Percentiles rank a stretch among this genome's conserved stretches.
Conservation (phyloP, 768 basidiomycete genomes). For the Kwoniella sp. region DNA sequence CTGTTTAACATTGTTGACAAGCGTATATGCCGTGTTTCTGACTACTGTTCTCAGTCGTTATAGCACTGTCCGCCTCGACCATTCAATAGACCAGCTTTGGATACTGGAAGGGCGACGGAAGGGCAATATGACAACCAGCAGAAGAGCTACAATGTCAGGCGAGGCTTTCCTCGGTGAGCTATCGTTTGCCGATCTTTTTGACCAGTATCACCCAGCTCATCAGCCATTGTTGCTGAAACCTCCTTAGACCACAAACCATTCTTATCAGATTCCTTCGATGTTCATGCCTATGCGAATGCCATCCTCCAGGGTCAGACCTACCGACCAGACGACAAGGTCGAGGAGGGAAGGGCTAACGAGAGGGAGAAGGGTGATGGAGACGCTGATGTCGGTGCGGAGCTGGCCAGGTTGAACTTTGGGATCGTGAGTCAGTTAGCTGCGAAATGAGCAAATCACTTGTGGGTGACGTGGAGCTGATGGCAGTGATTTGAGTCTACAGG, state of each 20-base stretch:
- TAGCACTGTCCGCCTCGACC: no score
- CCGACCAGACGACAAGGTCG: constrained; percentile 63
- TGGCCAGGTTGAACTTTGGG: constrained; percentile 80
- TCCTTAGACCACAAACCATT: constrained; percentile 84
- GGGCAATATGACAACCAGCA: not conserved
- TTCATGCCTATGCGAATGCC: constrained; percentile 87
- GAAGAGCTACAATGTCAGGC: constrained; percentile 5
- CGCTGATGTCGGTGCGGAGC: constrained; percentile 84
- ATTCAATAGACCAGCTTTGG: no score
- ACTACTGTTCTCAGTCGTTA: no score
- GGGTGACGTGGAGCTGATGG: constrained; percentile 11
- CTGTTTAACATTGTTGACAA: constrained; percentile 1
- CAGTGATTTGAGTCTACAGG: constrained; percentile 51
- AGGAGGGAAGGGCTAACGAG: constrained; percentile 32
- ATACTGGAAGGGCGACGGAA: no score
- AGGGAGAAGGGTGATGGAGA: constrained; percentile 58
- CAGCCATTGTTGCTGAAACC: no score
- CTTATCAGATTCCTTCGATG: constrained; percentile 72
- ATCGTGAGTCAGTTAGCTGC: constrained; percentile 59
- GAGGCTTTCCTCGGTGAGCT: constrained; percentile 22
- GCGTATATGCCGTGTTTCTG: no score
- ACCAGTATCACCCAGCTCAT: no score
- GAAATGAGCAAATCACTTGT: not conserved
- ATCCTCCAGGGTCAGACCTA: constrained; percentile 82
- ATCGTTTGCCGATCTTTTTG: no score